Conservation (phyloP, 1,284 basidiomycete species). For the Cronartium ribicola region DNA sequence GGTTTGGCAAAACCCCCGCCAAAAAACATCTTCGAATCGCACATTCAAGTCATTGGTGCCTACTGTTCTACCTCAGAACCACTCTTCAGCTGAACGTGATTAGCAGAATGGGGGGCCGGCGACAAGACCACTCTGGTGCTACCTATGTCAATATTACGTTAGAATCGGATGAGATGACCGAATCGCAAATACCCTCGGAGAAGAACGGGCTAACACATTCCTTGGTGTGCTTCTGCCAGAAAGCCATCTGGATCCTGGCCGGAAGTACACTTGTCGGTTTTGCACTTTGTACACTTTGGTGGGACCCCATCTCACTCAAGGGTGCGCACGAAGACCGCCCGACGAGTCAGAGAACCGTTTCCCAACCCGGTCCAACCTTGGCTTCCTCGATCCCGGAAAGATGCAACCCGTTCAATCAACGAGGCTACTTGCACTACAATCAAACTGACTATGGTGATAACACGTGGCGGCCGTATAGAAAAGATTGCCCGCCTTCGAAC, state of each 20-base stretch:
- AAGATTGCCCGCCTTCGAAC: conserved; percentile 7
- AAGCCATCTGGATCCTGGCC: conserved; percentile 19
- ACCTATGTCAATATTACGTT: conserved; percentile 15
- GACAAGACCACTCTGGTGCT: neutral
- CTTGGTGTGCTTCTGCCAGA: conserved; percentile 5
- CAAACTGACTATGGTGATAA: conserved; percentile 14
- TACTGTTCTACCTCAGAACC: neutral
- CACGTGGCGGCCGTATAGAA: conserved; percentile 16
- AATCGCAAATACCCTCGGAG: neutral
- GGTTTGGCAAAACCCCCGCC: too few species aligned
- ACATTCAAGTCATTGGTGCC: neutral
- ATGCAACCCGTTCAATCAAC: conserved; percentile 14
- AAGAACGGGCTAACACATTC: neutral
- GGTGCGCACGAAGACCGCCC: neutral
- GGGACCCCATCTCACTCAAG: conserved; percentile 22
- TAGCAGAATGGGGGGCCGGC: neutral
- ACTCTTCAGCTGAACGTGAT: neutral
- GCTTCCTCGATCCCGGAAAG: neutral
- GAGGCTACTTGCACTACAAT: conserved; percentile 13
- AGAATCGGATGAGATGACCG: neutral
- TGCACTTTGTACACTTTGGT: conserved; percentile 33
- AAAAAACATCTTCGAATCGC: neutral
- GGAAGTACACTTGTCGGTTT: conserved; percentile 30
- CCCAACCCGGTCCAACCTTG: neutral
- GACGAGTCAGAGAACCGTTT: too few species aligned